Base-by-base conservation (phyloP, 2,329 filamentous ascomycete species). In the Knufia fluminis region DNA sequence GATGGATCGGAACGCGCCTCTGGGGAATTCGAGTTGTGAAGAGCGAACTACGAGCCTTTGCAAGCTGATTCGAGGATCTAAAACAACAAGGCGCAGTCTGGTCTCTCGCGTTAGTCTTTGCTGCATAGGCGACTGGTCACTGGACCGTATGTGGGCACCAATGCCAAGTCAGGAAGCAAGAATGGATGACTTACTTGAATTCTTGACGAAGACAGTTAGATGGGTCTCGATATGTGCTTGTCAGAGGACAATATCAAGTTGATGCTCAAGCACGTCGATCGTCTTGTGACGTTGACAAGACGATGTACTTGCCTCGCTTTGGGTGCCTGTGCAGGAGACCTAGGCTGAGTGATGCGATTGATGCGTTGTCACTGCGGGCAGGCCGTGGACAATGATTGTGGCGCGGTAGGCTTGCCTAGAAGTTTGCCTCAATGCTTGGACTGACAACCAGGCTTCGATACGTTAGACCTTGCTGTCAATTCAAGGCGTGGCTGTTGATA, bases 311-410 rank as follows among this genome's bases (percentile, higher is more conserved):
- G 56, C 56, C 56, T 55, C 46, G 48, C 33, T 67, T 71, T 69
- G 67, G 68, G 68, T 67, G 66, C 61, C 64, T 64, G 65, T 68
- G 68, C 68, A 71, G 59, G 58, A 61, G 62, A 64, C 59, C 64
- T 60, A 59, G 62, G 61, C 62, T 57, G 59, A 55, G 59, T 54
- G 57, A 57, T 53, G 58, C 53, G 60, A 59, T 61, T 63, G 66
- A 70, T 71, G 68, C 62, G 68, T 68, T 70, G 68, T 68, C 68
- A 67, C 54, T 40, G 23, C 41, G 31, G 46, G 48, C 39, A 32
- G 46, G 43, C 19, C 8, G 19, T 22, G 39, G n/a, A 31, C 24
- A 20, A 52, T 46, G 33, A 50, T 35, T 49, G 46, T 36, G 20
- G 38, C 22, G 36, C 32, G 16, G 23, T 46, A 33, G n/a, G 39